Base-by-base conservation (phyloP, 192 early-diverging fungal genomes). In the Entomortierella chlamydospora region DNA sequence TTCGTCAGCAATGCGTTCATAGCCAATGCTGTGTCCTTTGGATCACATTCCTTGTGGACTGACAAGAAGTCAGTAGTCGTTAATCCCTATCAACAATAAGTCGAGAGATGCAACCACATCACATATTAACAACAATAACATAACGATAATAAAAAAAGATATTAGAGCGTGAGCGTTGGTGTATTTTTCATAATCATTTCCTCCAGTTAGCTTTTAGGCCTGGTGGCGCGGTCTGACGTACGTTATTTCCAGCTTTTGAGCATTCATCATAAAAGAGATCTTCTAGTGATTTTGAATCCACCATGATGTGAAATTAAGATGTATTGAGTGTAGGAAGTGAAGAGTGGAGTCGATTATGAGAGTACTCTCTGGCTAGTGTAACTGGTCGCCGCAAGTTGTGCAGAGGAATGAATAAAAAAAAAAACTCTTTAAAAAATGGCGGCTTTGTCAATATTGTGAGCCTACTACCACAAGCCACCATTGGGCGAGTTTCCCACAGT, bases 201-300 rank as follows among this genome's bases (percentile, higher is more conserved):
- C 18, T 4, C 5, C 50, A 15, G 6, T 51, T 51, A 51, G 6
- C 5, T 22, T 11, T 51, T 6, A 41, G 5, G 50, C 18, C 6
- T 51, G 6, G 50, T 22, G 26, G 17, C 26, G 18, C 29, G 7
- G 33, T 54, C 9, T 13, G 7, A 57, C 60, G 2, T 78, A 70
- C 74, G 34, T 58, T 52, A 11, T 41, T 30, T 12, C 57, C 67
- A 5, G 60, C 47, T 43, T 69, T 69, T 1, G 52, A 25, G 57
- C 74, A 78, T 29, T 61, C 67, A 3, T 68, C 41, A 31, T 78
- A 70, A 42, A 78, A 68, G 52, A 64, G 53, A 34, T 67, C 54
- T 26, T 78, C 74, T 28, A 54, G 23, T 17, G 45, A 17, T n/a
- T 33, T 51, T 20, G 61, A 6, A 13, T 57, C 42, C 10, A 37